Evolutionary conservation across 2,329 filamentous ascomycete species (phyloP).

Genomic region (Neonectria sp.): DNA sequence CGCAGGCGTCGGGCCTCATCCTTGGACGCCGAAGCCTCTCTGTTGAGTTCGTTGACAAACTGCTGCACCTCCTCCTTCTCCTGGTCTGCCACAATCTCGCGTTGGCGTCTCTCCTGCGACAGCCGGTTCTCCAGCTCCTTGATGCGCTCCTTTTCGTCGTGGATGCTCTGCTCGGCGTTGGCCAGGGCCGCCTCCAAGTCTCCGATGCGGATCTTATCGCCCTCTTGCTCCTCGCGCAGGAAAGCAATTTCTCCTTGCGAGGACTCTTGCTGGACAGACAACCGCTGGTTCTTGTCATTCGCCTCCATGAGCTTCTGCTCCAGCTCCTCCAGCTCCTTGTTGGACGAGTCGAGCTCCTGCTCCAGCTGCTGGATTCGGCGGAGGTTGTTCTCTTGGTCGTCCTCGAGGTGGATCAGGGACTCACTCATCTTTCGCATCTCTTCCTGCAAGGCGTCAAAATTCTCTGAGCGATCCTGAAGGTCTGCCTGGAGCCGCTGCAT

Average conservation of each 20-base stretch:
- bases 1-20: slow-evolving; percentile 88
- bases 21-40: slow-evolving; percentile 84
- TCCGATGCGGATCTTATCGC: slow-evolving; percentile 97
- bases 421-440: slow-evolving; percentile 96
- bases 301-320: slow-evolving; percentile 88
- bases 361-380: slow-evolving; percentile 87
- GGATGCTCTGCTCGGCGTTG: slow-evolving; percentile 82
- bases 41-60: slow-evolving; percentile 92
- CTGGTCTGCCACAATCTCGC: slow-evolving; percentile 86
- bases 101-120: slow-evolving; percentile 84
- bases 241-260: slow-evolving; percentile 95
- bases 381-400: slow-evolving; percentile 86
- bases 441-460: slow-evolving; percentile 90
- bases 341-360: slow-evolving; percentile 85
- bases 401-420: slow-evolving; percentile 87
- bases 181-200: slow-evolving; percentile 89
- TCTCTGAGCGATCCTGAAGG: slow-evolving; percentile 83
- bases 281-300: slow-evolving; percentile 88
- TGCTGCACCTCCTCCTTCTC: slow-evolving; percentile 97
- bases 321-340: slow-evolving; percentile 87
- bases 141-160: slow-evolving; percentile 85
- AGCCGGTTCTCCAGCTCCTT: slow-evolving; percentile 83
- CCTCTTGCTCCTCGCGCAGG: slow-evolving; percentile 95
- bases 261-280: slow-evolving; percentile 93
- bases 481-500: slow-evolving; percentile 79